Conservation (phyloP, 2,329 filamentous ascomycete species). For the Neofusicoccum kwambonambiense region DNA sequence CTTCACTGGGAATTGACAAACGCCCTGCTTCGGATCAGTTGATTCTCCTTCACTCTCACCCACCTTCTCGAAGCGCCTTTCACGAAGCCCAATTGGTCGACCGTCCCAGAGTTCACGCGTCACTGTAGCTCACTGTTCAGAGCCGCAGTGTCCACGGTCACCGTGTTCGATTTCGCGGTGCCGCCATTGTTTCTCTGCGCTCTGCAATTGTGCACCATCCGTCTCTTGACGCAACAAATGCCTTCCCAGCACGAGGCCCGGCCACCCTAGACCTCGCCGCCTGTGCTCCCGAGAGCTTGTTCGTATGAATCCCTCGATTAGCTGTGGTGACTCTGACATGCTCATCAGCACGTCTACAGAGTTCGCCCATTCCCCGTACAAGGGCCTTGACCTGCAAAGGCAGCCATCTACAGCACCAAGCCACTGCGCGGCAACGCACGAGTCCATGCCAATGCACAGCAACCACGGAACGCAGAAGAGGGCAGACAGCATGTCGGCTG, state of each 20-base stretch:
- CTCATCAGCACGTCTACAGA: conserved; percentile 12
- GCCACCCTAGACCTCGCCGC: conserved; percentile 1
- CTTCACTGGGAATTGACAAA: background rate
- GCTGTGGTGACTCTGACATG: background rate
- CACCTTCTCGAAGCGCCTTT: background rate
- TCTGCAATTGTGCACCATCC: background rate
- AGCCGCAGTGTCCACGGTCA: background rate
- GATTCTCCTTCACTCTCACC: background rate
- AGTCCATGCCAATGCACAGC: background rate
- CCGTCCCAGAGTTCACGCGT: background rate
- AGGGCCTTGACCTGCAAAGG: too few relatives aligned
- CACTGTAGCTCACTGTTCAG: background rate
- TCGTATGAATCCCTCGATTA: background rate
- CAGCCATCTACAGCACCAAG: background rate
- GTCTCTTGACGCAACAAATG: background rate
- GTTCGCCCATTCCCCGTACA: background rate
- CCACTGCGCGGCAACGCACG: background rate
- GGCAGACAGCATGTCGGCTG: background rate
- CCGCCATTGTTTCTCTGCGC: background rate
- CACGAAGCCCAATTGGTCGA: background rate
- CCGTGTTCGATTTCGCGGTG: too few relatives aligned
- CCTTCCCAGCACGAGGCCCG: background rate
- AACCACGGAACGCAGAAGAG: background rate
- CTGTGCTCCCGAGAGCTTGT: background rate
- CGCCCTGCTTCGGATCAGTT: background rate